Conservation (phyloP, 495 filamentous ascomycete species). For the Jackrogersella minutella region DNA sequence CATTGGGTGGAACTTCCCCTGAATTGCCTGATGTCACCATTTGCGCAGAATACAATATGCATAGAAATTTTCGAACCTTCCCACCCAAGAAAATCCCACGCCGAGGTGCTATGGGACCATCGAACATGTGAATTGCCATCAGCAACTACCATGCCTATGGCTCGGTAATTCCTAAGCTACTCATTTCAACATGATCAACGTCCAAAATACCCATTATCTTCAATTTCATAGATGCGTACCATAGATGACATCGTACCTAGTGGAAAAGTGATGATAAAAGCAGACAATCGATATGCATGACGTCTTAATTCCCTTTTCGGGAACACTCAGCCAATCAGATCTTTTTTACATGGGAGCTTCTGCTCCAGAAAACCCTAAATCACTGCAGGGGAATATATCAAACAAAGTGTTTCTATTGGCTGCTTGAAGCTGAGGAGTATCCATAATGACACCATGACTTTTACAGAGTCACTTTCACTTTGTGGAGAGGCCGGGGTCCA, state of each 20-base stretch:
- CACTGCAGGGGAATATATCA: constrained; percentile 30
- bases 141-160: background rate
- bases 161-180: background rate
- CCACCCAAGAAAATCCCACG: background rate
- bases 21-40: constrained; percentile 35
- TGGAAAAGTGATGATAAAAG: constrained; percentile 8
- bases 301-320: constrained; percentile 31
- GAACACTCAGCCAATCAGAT: constrained; percentile 31
- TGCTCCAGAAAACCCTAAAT: constrained; percentile 16
- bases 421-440: background rate
- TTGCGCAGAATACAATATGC: background rate
- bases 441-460: constrained; percentile 42
- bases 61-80: background rate
- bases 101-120: background rate
- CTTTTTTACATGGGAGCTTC: background rate
- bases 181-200: constrained; percentile 35
- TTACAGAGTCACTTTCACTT: constrained; percentile 21
- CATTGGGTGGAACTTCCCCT: constrained; percentile 18
- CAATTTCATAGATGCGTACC: constrained; percentile 15
- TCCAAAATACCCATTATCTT: background rate
- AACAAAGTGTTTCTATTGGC: constrained; percentile 4
- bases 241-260: constrained; percentile 14
- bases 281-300: constrained; percentile 23
- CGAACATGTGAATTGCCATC: constrained; percentile 34
- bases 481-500: constrained; percentile 25